phyloP scores from a whole-genome alignment of 2,329 filamentous ascomycete genomes.

The Aspergillus chevalieri region DNA sequence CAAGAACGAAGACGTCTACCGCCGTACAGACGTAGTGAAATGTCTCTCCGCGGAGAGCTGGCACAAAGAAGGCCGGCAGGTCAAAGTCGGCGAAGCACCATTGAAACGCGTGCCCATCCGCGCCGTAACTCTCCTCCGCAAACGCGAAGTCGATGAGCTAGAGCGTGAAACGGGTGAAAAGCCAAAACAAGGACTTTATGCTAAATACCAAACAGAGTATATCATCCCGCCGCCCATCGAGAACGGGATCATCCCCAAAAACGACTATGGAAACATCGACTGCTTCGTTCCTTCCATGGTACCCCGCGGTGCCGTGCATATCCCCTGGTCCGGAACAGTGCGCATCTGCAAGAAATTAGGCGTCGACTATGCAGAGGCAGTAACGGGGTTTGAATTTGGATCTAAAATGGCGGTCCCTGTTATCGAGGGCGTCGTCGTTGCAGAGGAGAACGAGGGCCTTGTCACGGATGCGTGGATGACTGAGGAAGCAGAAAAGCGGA shows the following conservation, averaged over 20 bases:
- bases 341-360: conserved; percentile 76
- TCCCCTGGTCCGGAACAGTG: conserved; percentile 70
- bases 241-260: conserved; percentile 84
- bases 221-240: conserved; percentile 85
- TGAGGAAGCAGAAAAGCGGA: conserved; percentile 66
- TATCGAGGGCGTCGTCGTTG: conserved; percentile 82
- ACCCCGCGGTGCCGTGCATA: conserved; percentile 73
- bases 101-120: conserved; percentile 85
- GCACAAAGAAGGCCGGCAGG: conserved; percentile 89
- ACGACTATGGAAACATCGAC: conserved; percentile 93
- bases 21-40: conserved; percentile 68
- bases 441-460: conserved; percentile 67
- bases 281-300: conserved; percentile 93
- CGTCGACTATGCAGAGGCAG: conserved; percentile 88
- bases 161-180: conserved; percentile 75
- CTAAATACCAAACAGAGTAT: conserved; percentile 81
- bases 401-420: conserved; percentile 90
- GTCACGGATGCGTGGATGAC: conserved; percentile 74
- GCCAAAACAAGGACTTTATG: conserved; percentile 78
- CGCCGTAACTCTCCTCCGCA: conserved; percentile 79
- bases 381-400: conserved; percentile 94
- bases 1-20: conserved; percentile 74
- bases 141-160: conserved; percentile 81
- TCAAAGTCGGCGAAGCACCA: conserved; percentile 63
- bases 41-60: conserved; percentile 93